Conservation (phyloP, 495 filamentous ascomycete genomes). For the Hypoxylon cercidicola region DNA sequence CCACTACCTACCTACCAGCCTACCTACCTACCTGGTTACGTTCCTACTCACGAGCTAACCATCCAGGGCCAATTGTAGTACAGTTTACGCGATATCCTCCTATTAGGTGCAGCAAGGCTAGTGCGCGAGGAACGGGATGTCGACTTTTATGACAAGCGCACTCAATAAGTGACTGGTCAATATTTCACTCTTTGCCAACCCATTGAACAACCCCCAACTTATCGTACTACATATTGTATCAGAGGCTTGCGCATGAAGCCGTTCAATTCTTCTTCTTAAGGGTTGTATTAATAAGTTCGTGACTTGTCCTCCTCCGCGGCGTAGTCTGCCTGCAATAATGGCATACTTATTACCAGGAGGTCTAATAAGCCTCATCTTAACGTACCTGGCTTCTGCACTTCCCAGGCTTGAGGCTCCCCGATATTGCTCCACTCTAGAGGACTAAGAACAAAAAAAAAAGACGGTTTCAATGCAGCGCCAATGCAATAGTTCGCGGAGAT, state of each 20-base stretch:
- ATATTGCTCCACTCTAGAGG: constrained; percentile 27
- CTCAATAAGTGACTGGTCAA: too few species aligned
- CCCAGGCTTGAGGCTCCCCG: constrained; percentile 28
- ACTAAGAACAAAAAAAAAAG: neutral
- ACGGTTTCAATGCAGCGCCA: constrained; percentile 9
- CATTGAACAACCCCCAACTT: too few species aligned
- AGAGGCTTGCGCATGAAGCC: constrained; percentile 9
- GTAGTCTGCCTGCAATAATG: constrained; percentile 26
- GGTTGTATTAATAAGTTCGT: constrained; percentile 9
- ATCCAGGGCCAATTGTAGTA: too few species aligned
- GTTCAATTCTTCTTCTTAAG: neutral
- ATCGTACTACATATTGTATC: too few species aligned
- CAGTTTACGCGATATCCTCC: too few species aligned
- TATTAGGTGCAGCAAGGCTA: too few species aligned
- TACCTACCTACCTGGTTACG: neutral
- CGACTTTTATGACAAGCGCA: too few species aligned
- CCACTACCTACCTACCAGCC: neutral
- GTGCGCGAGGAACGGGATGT: too few species aligned
- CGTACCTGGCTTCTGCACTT: constrained; percentile 15
- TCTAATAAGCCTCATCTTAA: constrained; percentile 43
- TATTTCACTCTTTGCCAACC: neutral
- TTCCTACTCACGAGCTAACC: neutral
- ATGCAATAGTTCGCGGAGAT: constrained; percentile 26
- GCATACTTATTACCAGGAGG: constrained; percentile 27
- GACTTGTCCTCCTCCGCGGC: constrained; percentile 14